These are phyloP conservation scores for Dactylella cylindrospora DNA, from an alignment of 2,329 filamentous ascomycete genomes.

Conservation along the genomic window DNA sequence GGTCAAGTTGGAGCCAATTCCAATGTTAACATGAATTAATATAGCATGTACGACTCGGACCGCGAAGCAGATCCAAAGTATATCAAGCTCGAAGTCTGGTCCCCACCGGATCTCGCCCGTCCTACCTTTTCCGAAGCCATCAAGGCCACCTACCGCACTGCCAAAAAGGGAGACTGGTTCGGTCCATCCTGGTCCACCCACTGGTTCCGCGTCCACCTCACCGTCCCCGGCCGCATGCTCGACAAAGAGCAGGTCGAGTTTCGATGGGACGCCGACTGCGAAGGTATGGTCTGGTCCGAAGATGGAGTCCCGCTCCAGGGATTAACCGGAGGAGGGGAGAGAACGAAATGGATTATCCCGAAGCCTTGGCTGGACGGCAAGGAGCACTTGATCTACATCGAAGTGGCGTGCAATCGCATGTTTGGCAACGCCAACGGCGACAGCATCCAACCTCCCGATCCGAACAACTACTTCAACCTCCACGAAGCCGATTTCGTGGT, in stretches of 20 bases:
- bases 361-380: conserved; percentile 74
- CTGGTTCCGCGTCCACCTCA: conserved; percentile 87
- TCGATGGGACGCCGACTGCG: conserved; percentile 93
- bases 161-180: conserved; percentile 74
- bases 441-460: conserved; percentile 84
- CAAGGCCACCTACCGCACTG: conserved; percentile 68
- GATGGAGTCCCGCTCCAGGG: conserved; percentile 90
- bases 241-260: conserved; percentile 85
- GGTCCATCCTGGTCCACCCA: conserved; percentile 97
- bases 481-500: conserved; percentile 80
- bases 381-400: conserved; percentile 86
- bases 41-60: conserved; percentile 41
- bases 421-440: conserved; percentile 86
- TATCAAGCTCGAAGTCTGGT: conserved; percentile 83
- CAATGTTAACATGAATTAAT: not conserved
- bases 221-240: conserved; percentile 70
- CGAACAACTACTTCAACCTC: conserved; percentile 78
- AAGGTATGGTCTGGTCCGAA: conserved; percentile 90
- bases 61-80: conserved; percentile 68
- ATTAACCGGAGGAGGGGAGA: conserved; percentile 83
- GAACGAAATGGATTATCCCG: conserved; percentile 88
- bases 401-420: conserved; percentile 99
- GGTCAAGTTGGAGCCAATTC: conserved; percentile 52
- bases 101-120: conserved; percentile 73
- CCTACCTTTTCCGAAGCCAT: conserved; percentile 83